Evolutionary conservation across 1,139 yeast species (phyloP), one percentile per base, ranked within the genome.

Genomic region (Suhomyces panamericanus): DNA sequence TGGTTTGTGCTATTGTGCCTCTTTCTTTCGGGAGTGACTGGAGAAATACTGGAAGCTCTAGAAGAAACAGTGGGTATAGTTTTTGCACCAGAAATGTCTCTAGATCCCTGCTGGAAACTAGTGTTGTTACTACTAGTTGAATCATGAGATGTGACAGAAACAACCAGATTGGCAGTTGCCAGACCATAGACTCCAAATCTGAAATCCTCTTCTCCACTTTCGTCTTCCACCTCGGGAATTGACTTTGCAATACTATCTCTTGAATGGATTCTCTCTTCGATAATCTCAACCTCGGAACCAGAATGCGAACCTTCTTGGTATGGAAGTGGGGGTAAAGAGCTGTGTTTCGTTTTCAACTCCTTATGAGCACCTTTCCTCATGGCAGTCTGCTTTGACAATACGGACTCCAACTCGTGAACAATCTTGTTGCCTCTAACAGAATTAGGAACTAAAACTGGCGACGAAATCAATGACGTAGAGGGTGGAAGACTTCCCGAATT

Each of bases 351-450:
- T 20, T 33, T 37, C 11, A 16, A 20, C 17, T 11, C 28, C 4
- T 26, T 36, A 2, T 28, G 24, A 6, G 24, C 11, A 8, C 13
- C 40, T 17, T 37, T 38, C 15, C 20, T 42, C 16, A 32, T 27
- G 6, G 44, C 35, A 32, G 40, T 27, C 17, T 48, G 47, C 28
- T 50, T 50, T 27, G 58, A 51, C n/a, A 12, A 36, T 17, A 52
- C 55, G 8, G 51, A 43, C 39, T 57, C 59, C 34, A 60, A 51
- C 45, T 60, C 62, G 26, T 50, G 45, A 4, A 55, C 56, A 34
- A 58, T 46, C 29, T 45, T 37, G 17, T 28, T 39, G 8, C 40
- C 37, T 29, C 38, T 37, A 3, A 44, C 28, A 10, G 43, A 37
- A 29, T 41, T 40, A 5, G 41, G 20, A 32, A 34, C 26, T 6